These are phyloP conservation scores for Lactuca saligna DNA, from an alignment of 129 eudicot species.

Conservation along the genomic window DNA sequence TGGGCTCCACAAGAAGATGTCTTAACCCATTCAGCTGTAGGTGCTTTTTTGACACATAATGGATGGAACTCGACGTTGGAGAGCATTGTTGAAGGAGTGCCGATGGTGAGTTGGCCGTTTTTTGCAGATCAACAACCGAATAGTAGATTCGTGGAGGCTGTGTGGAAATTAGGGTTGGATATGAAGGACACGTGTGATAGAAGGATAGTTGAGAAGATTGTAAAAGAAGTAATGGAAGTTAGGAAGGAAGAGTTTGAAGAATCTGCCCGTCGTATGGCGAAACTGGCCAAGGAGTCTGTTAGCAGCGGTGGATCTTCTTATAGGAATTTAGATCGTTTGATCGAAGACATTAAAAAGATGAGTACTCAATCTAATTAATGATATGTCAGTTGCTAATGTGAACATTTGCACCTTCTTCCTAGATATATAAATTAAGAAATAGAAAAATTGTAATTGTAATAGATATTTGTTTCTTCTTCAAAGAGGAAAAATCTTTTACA, in stretches of 20 bases:
- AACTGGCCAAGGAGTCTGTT: slow-evolving; percentile 25
- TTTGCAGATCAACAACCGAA: slow-evolving; percentile 31
- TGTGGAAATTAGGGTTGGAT: slow-evolving; percentile 55
- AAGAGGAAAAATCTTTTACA: no score
- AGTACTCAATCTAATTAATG: not conserved
- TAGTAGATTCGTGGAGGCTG: slow-evolving; percentile 32
- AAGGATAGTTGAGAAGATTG: slow-evolving; percentile 29
- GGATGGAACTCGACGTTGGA: slow-evolving; percentile 53
- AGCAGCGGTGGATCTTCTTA: slow-evolving; percentile 59
- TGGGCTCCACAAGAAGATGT: slow-evolving; percentile 52
- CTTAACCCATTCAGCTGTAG: slow-evolving; percentile 39
- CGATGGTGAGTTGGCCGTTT: slow-evolving; percentile 39
- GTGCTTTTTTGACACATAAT: slow-evolving; percentile 52
- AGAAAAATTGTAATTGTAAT: no score
- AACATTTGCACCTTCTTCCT: not conserved
- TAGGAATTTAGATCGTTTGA: slow-evolving; percentile 42
- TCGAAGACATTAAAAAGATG: slow-evolving; percentile 50
- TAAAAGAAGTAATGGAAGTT: slow-evolving; percentile 44
- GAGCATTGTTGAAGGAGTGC: slow-evolving; percentile 35
- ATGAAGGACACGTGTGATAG: slow-evolving; percentile 60
- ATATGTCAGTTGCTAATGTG: not conserved
- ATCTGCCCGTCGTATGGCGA: slow-evolving; percentile 20
- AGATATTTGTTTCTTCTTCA: no score
- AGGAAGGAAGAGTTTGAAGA: slow-evolving; percentile 32
- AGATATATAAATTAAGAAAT: no score